phyloP scores from a whole-genome alignment of 2,329 filamentous ascomycete species.

The Byssothecium circinans region DNA sequence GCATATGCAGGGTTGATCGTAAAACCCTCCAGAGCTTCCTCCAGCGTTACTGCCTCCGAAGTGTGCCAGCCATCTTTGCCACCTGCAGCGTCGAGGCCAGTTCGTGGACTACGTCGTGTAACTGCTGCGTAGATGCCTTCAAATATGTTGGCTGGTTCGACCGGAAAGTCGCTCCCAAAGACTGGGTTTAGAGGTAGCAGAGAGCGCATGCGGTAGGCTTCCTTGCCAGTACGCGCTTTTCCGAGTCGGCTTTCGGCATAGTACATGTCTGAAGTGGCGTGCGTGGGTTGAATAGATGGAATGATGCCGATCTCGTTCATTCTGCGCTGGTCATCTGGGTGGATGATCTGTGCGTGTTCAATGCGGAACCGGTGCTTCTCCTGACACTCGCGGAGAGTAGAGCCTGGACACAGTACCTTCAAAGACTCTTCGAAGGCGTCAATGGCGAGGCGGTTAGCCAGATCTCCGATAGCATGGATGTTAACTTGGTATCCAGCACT shows the following conservation, averaged over 20 bases:
- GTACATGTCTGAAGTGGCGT: constrained; percentile 71
- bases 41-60: constrained; percentile 60
- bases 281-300: constrained; percentile 71
- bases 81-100: constrained; percentile 47
- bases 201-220: constrained; percentile 69
- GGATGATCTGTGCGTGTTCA: constrained; percentile 71
- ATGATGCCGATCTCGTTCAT: constrained; percentile 63
- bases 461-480: constrained; percentile 72
- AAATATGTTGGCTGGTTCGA: constrained; percentile 69
- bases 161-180: constrained; percentile 71
- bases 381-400: constrained; percentile 52
- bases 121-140: constrained; percentile 71
- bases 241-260: constrained; percentile 67
- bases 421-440: constrained; percentile 64
- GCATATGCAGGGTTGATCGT: constrained; percentile 62
- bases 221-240: constrained; percentile 52
- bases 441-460: constrained; percentile 66
- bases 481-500: constrained; percentile 66
- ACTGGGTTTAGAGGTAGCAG: constrained; percentile 58
- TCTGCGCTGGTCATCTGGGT: constrained; percentile 64
- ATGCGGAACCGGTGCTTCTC: constrained; percentile 63
- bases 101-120: constrained; percentile 61
- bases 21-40: constrained; percentile 65
- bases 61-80: constrained; percentile 59
- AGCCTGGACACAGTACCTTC: constrained; percentile 53